Base-by-base conservation (phyloP, 257 asterid genomes). In the Ilex asprella region DNA sequence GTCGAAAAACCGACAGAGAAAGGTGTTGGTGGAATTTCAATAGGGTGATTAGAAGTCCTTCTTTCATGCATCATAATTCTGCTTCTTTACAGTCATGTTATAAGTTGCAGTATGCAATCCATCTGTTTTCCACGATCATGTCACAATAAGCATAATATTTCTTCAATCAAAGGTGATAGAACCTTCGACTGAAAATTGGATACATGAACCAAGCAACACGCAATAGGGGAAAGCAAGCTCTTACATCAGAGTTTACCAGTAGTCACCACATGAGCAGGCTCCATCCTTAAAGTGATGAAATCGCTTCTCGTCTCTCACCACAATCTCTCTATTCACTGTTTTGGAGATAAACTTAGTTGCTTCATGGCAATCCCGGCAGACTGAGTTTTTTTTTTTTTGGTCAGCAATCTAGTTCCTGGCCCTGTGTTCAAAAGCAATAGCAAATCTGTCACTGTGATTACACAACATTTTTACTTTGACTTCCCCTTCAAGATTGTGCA, bases 401-500 rank as follows among this genome's bases (percentile, higher is more conserved):
- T 56, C 69, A 81, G 31, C 75, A 86, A 57, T 67, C 82, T 78
- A 47, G 83, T 74, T 59, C 85, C 87, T 2, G 70, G 81, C 13
- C 65, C 30, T 0, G 82, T 78, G 56, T 80, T 86, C 79, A 82
- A 47, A 82, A 39, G 78, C 89, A 69, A 82, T 82, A 41, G 92
- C 86, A 46, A 86, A 85, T 70, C 92, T 75, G 72, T 86, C 87
- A 10, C 86, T 81, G 59, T 86, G 89, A 70, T 74, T 70, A n/a
- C 78, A 56, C 74, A 86, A 58, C 86, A 86, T 81, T 56, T 67
- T 67, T 30, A 73, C 76, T 73, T 84, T 84, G 21, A 75, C 83
- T 7, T 76, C 75, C 74, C 80, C 89, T 58, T 74, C 81, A 29
- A 87, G 71, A 43, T 79, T 64, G 43, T 81, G 94, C 76, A 79